A percentile compares a stretch with the other conserved stretches of the same genome.
Evolutionary conservation across 1,284 basidiomycete genomes (phyloP).

Genomic region (Hemileia vastatrix): DNA sequence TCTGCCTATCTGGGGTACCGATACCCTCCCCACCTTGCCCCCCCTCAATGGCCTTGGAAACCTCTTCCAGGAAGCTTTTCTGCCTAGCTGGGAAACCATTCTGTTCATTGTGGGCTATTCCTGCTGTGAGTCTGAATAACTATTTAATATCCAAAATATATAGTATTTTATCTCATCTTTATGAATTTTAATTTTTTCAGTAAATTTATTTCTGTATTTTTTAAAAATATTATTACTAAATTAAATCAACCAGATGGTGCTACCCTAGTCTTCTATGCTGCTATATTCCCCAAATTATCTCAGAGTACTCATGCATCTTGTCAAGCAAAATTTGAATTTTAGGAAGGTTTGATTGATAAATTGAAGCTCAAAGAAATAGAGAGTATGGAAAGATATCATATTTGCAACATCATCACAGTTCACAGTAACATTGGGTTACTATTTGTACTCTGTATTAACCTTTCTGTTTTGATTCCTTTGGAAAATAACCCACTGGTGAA

Average conservation of each 20-base stretch:
- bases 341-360: not conserved
- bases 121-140: constrained; percentile 7
- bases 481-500: constrained; percentile 8
- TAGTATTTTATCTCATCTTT: no score
- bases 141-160: no score
- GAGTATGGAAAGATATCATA: constrained; percentile 7
- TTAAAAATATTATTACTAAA: not conserved
- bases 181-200: no score
- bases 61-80: no score
- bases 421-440: constrained; percentile 21
- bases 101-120: constrained; percentile 19
- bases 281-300: constrained; percentile 13
- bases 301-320: constrained; percentile 5
- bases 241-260: constrained; percentile 14
- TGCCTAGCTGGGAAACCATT: constrained; percentile 5
- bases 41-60: no score
- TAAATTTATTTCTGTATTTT: not conserved
- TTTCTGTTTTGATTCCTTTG: constrained; percentile 12
- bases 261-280: constrained; percentile 21
- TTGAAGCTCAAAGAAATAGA: not conserved
- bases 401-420: constrained; percentile 15
- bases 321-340: not conserved
- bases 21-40: no score
- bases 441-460: constrained; percentile 8
- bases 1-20: no score